These are phyloP conservation scores for Pseudogymnoascus sp. DNA, from an alignment of 2,329 filamentous ascomycete species.

Conservation along the genomic window DNA sequence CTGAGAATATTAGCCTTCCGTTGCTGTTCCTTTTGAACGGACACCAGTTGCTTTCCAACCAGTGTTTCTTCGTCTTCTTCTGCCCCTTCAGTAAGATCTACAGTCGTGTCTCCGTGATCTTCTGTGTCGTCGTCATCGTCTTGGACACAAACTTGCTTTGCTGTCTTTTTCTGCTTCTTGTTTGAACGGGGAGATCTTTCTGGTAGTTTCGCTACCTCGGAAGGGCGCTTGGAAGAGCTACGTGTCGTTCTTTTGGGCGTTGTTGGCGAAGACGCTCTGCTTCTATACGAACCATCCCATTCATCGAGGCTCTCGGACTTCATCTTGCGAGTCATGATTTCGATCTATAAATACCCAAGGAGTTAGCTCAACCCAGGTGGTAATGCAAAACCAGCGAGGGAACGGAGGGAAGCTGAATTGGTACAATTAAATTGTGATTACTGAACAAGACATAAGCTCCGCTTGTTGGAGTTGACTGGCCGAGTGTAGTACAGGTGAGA, in stretches of 20 bases:
- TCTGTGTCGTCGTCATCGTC: background rate
- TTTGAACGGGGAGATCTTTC: background rate
- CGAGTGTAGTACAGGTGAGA: background rate
- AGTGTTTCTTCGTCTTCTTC: background rate
- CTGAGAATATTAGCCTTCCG: background rate
- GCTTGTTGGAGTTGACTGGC: no score
- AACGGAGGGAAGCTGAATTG: background rate
- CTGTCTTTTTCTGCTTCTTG: background rate
- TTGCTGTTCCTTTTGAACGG: background rate
- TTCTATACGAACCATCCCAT: background rate
- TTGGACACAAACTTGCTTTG: background rate
- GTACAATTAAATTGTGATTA: background rate
- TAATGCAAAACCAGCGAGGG: no score
- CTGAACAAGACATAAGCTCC: background rate
- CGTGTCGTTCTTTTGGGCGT: background rate
- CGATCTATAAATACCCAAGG: background rate
- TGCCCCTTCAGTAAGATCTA: background rate
- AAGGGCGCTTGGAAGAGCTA: background rate
- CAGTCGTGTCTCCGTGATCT: background rate
- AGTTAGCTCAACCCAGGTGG: background rate
- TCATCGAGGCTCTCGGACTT: background rate
- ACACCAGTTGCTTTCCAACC: background rate
- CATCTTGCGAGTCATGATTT: background rate
- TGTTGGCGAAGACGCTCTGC: background rate
- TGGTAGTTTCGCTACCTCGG: background rate